phyloP scores from a whole-genome alignment of 2,329 filamentous ascomycete genomes.

The Botrytis sinoallii region DNA sequence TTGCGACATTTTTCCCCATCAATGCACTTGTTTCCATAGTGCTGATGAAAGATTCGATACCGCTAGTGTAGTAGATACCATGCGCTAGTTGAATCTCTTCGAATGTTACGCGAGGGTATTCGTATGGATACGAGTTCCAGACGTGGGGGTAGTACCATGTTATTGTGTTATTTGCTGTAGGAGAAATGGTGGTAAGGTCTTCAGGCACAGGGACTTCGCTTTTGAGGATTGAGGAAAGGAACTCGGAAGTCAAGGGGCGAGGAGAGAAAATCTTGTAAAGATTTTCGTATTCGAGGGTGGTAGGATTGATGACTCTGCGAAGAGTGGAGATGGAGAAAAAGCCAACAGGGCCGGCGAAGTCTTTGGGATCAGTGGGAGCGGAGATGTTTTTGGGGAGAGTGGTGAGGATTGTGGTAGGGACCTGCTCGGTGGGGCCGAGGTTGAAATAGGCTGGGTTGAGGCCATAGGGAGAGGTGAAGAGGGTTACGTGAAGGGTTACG shows the following conservation, averaged over 20 bases:
- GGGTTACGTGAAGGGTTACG: conserved; percentile 80
- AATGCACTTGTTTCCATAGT: conserved; percentile 96
- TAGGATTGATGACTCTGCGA: conserved; percentile 59
- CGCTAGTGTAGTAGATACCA: conserved; percentile 67
- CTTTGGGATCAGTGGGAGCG: conserved; percentile 41
- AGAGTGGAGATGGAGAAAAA: conserved; percentile 88
- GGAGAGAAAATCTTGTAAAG: conserved; percentile 66
- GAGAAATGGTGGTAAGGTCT: conserved; percentile 28
- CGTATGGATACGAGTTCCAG: conserved; percentile 83
- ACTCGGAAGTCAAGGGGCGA: conserved; percentile 48
- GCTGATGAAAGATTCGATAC: conserved; percentile 90
- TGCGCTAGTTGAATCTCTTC: conserved; percentile 70
- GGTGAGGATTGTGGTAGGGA: conserved; percentile 77
- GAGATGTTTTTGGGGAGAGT: conserved; percentile 63
- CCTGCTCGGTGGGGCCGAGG: conserved; percentile 51
- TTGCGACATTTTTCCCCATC: conserved; percentile 84
- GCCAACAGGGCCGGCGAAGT: conserved; percentile 66
- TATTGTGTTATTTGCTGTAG: conserved; percentile 52
- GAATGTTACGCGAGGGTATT: conserved; percentile 82
- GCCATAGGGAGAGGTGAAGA: conserved; percentile 75
- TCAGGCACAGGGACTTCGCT: conserved; percentile 38
- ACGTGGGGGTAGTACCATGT: conserved; percentile 75
- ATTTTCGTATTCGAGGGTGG: conserved; percentile 51
- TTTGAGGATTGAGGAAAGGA: conserved; percentile 50
- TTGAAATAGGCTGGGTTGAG: conserved; percentile 73